These are phyloP conservation scores for Erythrophleum ivorense DNA, from an alignment of 331 rosid species.

Conservation along the genomic window DNA sequence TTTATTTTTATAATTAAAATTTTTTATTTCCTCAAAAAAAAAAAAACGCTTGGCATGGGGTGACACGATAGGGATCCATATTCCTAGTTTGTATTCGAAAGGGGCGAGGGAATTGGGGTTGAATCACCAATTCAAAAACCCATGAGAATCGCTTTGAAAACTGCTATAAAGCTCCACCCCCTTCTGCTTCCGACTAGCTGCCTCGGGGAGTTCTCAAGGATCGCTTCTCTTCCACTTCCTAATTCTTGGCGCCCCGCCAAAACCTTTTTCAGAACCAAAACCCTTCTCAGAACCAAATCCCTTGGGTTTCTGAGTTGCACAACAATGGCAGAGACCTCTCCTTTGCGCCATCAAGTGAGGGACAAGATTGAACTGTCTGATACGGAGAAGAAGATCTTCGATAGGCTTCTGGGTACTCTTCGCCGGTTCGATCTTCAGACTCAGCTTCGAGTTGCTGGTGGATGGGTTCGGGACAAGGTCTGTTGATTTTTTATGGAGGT, in stretches of 20 bases:
- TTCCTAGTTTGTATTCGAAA: neutral
- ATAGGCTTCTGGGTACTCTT: conserved; percentile 71
- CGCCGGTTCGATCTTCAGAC: conserved; percentile 61
- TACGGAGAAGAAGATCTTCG: conserved; percentile 69
- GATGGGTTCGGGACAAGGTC: conserved; percentile 98
- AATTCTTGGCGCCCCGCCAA: conserved; percentile 38
- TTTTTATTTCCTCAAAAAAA: too few relatives aligned
- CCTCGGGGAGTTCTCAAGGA: neutral
- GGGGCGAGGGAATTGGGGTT: neutral
- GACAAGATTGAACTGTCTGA: conserved; percentile 69
- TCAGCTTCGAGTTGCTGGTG: conserved; percentile 95
- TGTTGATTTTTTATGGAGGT: neutral
- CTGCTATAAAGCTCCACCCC: conserved; percentile 11
- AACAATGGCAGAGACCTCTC: conserved; percentile 48
- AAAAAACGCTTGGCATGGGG: too few relatives aligned
- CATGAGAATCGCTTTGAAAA: conserved; percentile 50
- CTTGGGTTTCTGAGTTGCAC: conserved; percentile 39
- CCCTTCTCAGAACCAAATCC: conserved; percentile 38
- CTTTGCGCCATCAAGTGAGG: conserved; percentile 47
- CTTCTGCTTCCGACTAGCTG: conserved; percentile 28
- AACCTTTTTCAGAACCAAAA: conserved; percentile 36
- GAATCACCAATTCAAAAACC: neutral
- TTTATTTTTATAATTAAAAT: too few relatives aligned
- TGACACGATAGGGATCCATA: too few relatives aligned
- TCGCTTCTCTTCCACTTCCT: neutral